A percentile compares a stretch with the other conserved stretches of the same genome.
Evolutionary conservation across 1,284 basidiomycete species (phyloP).

Genomic region (Xanthoconium separans): DNA sequence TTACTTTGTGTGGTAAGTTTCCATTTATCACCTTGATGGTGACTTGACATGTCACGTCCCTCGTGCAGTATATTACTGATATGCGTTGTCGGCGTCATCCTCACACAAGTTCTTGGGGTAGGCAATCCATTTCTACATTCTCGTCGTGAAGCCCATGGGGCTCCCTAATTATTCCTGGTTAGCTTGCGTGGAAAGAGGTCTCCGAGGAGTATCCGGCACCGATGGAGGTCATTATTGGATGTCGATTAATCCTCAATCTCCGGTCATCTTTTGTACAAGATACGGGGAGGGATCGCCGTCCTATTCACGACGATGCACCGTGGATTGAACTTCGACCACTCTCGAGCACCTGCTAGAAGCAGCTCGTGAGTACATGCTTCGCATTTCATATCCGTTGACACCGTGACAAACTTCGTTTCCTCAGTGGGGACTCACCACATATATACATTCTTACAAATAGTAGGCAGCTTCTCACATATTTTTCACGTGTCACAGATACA

Average conservation of each 20-base stretch:
- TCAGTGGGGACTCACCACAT: no score
- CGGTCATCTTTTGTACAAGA: not conserved
- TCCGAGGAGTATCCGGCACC: slow-evolving; percentile 4
- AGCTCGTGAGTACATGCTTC: no score
- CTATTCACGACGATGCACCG: not conserved
- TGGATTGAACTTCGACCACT: not conserved
- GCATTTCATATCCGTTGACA: no score
- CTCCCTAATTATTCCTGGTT: not conserved
- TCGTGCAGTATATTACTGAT: slow-evolving; percentile 11
- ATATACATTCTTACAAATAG: no score
- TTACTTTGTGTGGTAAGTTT: slow-evolving; percentile 22
- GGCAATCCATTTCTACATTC: not conserved
- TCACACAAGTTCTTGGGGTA: slow-evolving; percentile 13
- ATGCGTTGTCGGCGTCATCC: slow-evolving; percentile 1
- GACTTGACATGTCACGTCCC: not conserved
- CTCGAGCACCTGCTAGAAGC: not conserved
- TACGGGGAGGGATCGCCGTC: not conserved
- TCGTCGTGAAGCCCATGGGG: not conserved
- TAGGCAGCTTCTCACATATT: no score
- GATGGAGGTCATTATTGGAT: slow-evolving; percentile 9
- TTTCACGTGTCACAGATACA: no score
- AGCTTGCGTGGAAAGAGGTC: slow-evolving; percentile 9
- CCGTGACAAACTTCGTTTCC: no score
- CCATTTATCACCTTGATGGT: not conserved
- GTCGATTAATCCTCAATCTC: slow-evolving; percentile 14